phyloP scores from a whole-genome alignment of 2,329 filamentous ascomycete genomes.

The Calonectria henricotiae region DNA sequence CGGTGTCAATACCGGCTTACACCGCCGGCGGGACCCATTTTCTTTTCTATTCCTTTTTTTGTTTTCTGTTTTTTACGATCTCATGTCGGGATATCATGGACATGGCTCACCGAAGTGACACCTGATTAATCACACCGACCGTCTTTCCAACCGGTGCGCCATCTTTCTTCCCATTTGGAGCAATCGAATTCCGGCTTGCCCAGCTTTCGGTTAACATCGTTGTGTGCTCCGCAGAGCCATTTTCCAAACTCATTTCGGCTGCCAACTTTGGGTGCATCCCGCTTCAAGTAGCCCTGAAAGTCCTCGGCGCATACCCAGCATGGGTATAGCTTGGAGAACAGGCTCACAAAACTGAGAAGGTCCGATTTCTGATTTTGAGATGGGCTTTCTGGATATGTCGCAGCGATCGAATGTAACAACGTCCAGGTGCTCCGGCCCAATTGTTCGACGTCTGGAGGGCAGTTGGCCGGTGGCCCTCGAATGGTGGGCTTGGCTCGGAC shows the following conservation, averaged over 20 bases:
- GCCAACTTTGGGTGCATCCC: slow-evolving; percentile 75
- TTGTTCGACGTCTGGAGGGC: slow-evolving; percentile 90
- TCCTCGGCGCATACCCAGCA: slow-evolving; percentile 97
- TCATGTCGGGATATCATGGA: slow-evolving; percentile 21
- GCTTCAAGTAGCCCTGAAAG: slow-evolving; percentile 85
- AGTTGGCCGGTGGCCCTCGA: slow-evolving; percentile 73
- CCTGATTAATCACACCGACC: slow-evolving; percentile 71
- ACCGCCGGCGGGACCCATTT: slow-evolving; percentile 18
- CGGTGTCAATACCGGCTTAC: slow-evolving; percentile 5
- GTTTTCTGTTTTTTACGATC: not conserved
- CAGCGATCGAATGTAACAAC: slow-evolving; percentile 91
- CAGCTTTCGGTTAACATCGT: slow-evolving; percentile 89
- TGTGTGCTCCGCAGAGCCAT: slow-evolving; percentile 91
- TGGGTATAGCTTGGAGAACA: slow-evolving; percentile 91
- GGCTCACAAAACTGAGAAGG: slow-evolving; percentile 82
- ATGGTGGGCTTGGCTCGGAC: slow-evolving; percentile 57
- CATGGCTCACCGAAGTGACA: slow-evolving; percentile 39
- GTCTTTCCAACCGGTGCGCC: slow-evolving; percentile 90
- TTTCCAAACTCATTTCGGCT: slow-evolving; percentile 80
- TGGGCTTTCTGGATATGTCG: slow-evolving; percentile 84
- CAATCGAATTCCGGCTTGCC: slow-evolving; percentile 96
- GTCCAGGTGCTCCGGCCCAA: slow-evolving; percentile 95
- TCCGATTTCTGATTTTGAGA: slow-evolving; percentile 80
- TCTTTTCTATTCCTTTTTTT: not conserved
- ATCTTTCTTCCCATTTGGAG: slow-evolving; percentile 90